phyloP scores from a whole-genome alignment of 768 basidiomycete species.

The Pulveroboletus ravenelii region DNA sequence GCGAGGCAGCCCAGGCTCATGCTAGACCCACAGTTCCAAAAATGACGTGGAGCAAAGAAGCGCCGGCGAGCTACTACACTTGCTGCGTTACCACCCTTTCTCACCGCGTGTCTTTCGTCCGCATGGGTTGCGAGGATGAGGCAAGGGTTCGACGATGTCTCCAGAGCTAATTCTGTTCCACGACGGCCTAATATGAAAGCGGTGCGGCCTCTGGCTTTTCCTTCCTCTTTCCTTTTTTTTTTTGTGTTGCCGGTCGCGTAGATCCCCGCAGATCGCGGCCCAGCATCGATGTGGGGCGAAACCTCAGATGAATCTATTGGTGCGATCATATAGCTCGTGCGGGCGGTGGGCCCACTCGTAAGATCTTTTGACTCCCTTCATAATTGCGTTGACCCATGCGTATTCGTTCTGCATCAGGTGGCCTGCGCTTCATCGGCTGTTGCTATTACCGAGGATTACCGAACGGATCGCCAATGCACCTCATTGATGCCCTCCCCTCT shows the following conservation, averaged over 20 bases:
- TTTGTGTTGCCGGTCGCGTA: background rate
- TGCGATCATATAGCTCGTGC: too few relatives aligned
- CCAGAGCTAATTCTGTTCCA: constrained; percentile 3
- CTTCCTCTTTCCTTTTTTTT: background rate
- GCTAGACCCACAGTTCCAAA: background rate
- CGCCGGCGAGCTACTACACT: background rate
- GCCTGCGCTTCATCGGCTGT: background rate
- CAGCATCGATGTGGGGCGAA: background rate
- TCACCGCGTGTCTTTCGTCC: constrained; percentile 7
- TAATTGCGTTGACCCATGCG: background rate
- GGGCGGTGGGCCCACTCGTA: background rate
- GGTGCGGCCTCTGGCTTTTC: background rate
- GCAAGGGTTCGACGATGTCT: background rate
- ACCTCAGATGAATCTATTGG: background rate
- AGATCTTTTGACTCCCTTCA: too few relatives aligned
- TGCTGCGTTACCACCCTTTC: background rate
- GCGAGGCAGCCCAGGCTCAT: constrained; percentile 15
- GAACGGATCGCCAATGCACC: background rate
- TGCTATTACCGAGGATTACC: background rate
- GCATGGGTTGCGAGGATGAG: constrained; percentile 14
- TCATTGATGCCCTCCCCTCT: background rate
- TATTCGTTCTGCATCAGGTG: too few relatives aligned
- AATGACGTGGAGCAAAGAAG: background rate
- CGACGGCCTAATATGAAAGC: constrained; percentile 20
- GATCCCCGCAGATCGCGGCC: constrained; percentile 9